Percentiles rank a stretch among this genome's conserved stretches.
Evolutionary conservation across 208 protist species (phyloP).

Genomic region (Leishmania gerbilli): DNA sequence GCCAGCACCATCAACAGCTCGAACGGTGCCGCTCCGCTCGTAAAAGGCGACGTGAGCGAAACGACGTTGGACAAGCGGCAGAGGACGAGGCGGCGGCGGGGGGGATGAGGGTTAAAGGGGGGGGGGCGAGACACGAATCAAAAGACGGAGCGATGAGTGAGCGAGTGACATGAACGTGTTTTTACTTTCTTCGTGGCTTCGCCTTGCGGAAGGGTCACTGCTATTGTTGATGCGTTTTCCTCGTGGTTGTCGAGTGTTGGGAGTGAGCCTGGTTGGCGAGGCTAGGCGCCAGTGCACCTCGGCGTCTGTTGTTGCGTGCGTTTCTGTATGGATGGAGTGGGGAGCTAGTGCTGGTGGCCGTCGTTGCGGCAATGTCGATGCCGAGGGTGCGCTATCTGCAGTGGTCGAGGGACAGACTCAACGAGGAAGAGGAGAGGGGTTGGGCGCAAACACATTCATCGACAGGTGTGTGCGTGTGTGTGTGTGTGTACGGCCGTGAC

Average conservation of each 20-base stretch:
- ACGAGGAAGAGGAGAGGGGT: constrained; percentile 2
- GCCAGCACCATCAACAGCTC: not conserved
- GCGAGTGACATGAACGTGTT: not conserved
- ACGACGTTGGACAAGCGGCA: not conserved
- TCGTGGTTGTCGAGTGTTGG: not conserved
- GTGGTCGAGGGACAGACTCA: not conserved
- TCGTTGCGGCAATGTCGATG: not conserved
- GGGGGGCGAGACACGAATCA: not conserved
- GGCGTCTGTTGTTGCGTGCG: not conserved
- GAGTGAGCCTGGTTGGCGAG: not conserved
- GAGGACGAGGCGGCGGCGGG: not conserved
- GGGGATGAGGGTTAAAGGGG: not conserved
- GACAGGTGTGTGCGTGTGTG: not conserved
- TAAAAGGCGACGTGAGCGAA: not conserved
- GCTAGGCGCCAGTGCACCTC: not conserved
- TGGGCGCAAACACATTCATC: constrained; percentile 8
- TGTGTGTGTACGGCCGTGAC: not conserved
- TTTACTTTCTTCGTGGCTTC: not conserved
- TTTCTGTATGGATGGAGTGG: constrained; percentile 2
- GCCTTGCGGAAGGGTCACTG: not conserved
- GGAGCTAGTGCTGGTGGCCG: no score
- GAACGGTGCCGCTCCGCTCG: not conserved
- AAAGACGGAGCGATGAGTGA: not conserved
- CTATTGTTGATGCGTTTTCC: not conserved
- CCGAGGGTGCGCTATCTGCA: not conserved